These are phyloP conservation scores for Medicago ruthenica DNA, from an alignment of 306 rosid species.

Conservation along the genomic window DNA sequence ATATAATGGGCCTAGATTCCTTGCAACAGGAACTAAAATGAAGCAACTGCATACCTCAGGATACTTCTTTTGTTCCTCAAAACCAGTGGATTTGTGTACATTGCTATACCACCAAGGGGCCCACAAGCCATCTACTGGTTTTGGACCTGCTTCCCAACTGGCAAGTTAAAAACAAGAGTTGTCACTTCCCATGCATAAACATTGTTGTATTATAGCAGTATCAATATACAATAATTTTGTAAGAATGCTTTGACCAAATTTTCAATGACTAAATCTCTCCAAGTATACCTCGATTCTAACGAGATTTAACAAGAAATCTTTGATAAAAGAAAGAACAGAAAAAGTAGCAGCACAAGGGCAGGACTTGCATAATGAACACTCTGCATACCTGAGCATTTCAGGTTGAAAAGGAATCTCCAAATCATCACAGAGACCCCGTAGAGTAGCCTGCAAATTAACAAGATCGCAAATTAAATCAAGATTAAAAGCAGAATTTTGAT, in stretches of 20 bases:
- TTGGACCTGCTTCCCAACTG: constrained; percentile 92
- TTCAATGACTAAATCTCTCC: constrained; percentile 12
- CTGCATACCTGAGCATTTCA: constrained; percentile 75
- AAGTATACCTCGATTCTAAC: neutral
- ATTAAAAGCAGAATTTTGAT: constrained; percentile 20
- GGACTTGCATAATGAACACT: constrained; percentile 22
- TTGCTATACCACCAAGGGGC: constrained; percentile 84
- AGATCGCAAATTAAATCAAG: constrained; percentile 20
- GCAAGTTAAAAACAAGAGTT: constrained; percentile 26
- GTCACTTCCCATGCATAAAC: constrained; percentile 43
- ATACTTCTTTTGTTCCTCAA: constrained; percentile 55
- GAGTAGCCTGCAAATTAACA: constrained; percentile 59
- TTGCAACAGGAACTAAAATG: constrained; percentile 27
- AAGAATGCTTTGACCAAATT: constrained; percentile 8
- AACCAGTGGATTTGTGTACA: constrained; percentile 68
- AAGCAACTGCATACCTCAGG: constrained; percentile 61
- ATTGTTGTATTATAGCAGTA: constrained; percentile 10
- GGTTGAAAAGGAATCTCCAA: constrained; percentile 77
- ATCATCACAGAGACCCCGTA: constrained; percentile 74
- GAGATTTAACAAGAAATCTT: constrained; percentile 17
- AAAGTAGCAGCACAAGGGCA: constrained; percentile 11
- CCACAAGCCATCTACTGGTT: constrained; percentile 83
- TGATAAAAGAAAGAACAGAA: constrained; percentile 14
- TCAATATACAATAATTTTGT: constrained; percentile 10
- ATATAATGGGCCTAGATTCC: no score